Conservation (phyloP, 805 yeast species). For the Zygosaccharomyces rouxii region DNA sequence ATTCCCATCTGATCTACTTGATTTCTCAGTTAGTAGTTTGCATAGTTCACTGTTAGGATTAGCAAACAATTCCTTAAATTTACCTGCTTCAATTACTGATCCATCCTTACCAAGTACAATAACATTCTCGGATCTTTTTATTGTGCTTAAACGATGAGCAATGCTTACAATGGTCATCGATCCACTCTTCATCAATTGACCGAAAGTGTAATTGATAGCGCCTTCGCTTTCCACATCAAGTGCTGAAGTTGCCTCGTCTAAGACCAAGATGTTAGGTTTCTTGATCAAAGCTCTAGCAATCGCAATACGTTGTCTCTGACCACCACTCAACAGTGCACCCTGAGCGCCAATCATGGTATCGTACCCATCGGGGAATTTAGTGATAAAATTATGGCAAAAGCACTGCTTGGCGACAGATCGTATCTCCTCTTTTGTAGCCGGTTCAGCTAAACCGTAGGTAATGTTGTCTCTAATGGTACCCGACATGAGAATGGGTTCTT, state of each 20-base stretch:
- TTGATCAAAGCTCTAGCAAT: conserved; percentile 81
- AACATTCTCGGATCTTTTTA: conserved; percentile 76
- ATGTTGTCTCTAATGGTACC: conserved; percentile 80
- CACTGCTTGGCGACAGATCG: conserved; percentile 46
- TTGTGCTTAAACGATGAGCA: conserved; percentile 91
- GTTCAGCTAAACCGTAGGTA: conserved; percentile 61
- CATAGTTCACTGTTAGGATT: conserved; percentile 41
- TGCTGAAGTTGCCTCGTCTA: conserved; percentile 92
- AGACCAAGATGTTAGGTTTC: conserved; percentile 61
- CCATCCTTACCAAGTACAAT: conserved; percentile 82
- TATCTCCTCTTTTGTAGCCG: conserved; percentile 52
- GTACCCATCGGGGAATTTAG: conserved; percentile 58
- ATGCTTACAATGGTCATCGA: conserved; percentile 78
- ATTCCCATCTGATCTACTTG: conserved; percentile 18
- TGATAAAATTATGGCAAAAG: conserved; percentile 57
- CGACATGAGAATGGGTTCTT: conserved; percentile 69
- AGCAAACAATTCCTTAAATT: conserved; percentile 52
- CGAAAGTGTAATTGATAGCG: conserved; percentile 77
- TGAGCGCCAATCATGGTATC: conserved; percentile 68
- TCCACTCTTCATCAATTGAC: conserved; percentile 53
- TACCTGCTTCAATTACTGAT: conserved; percentile 71
- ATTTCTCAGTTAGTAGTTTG: conserved; percentile 38
- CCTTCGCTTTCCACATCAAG: conserved; percentile 69
- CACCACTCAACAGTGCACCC: conserved; percentile 71
- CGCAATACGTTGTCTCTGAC: conserved; percentile 84